Evolutionary conservation across 164 flowering plant species (phyloP).

Genomic region (Kalanchoe fedtschenkoi): DNA sequence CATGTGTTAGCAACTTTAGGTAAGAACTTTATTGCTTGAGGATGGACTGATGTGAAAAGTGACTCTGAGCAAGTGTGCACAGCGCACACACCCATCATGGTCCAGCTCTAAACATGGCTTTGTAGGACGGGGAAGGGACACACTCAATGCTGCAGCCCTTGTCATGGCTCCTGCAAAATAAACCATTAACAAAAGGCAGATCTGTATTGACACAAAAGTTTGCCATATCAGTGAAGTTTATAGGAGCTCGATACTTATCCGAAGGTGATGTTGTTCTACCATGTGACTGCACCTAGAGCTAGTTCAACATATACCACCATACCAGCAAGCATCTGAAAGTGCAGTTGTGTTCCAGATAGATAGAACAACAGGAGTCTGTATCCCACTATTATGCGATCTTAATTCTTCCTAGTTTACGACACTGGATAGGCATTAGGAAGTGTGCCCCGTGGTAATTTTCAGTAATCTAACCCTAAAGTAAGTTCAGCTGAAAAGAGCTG

Average conservation of each 20-base stretch:
- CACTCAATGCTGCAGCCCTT: not conserved
- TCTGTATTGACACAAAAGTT: not conserved
- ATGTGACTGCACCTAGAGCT: too few species aligned
- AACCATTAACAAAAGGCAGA: not conserved
- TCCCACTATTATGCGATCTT: too few species aligned
- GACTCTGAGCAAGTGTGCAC: conserved; percentile 2
- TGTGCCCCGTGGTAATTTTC: too few species aligned
- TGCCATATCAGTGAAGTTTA: not conserved
- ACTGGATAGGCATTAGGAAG: too few species aligned
- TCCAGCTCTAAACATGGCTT: not conserved
- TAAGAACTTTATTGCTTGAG: not conserved
- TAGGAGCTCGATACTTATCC: not conserved
- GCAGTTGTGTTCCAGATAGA: too few species aligned
- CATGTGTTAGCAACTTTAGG: not conserved
- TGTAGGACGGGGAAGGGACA: not conserved
- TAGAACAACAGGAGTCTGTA: too few species aligned
- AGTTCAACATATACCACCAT: too few species aligned
- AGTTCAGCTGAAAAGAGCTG: too few species aligned
- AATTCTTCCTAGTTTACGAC: too few species aligned
- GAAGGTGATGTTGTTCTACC: not conserved
- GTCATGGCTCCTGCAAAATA: not conserved
- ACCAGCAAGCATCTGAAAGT: not conserved
- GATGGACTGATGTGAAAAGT: not conserved
- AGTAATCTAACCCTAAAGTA: too few species aligned
- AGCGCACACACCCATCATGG: not conserved